Evolutionary conservation across 2,329 filamentous ascomycete genomes (phyloP).

Genomic region (Neopestalotiopsis sp.): DNA sequence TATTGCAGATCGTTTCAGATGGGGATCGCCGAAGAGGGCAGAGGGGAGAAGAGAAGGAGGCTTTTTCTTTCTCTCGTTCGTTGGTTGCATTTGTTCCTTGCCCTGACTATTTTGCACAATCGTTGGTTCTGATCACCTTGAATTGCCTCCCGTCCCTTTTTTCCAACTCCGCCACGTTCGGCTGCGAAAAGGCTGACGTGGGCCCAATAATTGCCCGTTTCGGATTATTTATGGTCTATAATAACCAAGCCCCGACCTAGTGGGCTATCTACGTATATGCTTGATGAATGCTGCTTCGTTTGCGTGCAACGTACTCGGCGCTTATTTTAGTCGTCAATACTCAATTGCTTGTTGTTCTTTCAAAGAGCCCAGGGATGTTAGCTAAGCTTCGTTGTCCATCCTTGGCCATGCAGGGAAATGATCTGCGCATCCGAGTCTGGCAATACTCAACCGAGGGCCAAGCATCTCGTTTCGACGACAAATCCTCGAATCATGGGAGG

Average conservation of each 20-base stretch:
- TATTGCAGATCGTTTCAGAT: conserved; percentile 1
- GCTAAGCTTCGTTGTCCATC: not conserved
- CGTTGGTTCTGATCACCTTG: not conserved
- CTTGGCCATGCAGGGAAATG: not conserved
- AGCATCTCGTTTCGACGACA: not conserved
- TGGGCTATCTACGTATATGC: not conserved
- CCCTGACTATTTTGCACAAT: no score
- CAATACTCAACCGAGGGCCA: not conserved
- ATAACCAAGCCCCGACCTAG: not conserved
- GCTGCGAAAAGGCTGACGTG: not conserved
- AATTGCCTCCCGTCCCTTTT: not conserved
- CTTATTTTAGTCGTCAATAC: no score
- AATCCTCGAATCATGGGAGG: not conserved
- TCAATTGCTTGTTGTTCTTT: no score
- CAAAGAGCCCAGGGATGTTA: no score
- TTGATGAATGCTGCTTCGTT: no score
- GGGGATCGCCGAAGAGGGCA: not conserved
- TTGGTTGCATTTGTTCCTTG: no score
- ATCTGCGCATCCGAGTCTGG: not conserved
- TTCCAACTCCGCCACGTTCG: not conserved
- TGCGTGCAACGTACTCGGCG: no score
- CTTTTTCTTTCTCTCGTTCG: not conserved
- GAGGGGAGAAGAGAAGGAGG: not conserved
- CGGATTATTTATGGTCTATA: not conserved
- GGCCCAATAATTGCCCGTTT: not conserved